Evolutionary conservation across 148 eudicot genomes (phyloP).

Genomic region (Persicaria maculosa): DNA sequence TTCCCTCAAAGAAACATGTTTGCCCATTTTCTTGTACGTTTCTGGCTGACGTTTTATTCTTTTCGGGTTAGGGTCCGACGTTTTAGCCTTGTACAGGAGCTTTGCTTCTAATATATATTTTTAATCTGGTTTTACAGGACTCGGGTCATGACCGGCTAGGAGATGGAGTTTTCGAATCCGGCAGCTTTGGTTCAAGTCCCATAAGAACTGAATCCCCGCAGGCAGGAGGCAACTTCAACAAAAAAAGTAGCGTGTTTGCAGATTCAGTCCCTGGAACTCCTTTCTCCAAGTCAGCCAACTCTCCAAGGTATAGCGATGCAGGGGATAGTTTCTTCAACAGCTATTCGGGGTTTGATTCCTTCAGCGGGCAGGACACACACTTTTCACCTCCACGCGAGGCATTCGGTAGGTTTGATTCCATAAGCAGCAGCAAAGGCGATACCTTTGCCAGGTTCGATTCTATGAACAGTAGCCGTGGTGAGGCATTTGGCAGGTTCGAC

Average conservation of each 20-base stretch:
- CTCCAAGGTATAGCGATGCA: constrained; percentile 59
- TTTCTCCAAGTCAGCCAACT: constrained; percentile 60
- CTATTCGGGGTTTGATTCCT: constrained; percentile 53
- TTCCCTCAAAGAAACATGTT: background rate
- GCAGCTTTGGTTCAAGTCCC: constrained; percentile 58
- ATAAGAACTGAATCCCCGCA: constrained; percentile 53
- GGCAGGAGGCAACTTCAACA: constrained; percentile 32
- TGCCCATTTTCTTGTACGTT: background rate
- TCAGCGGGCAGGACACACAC: constrained; percentile 31
- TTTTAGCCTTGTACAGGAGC: background rate
- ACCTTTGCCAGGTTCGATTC: constrained; percentile 48
- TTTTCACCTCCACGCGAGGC: constrained; percentile 55
- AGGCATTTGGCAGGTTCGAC: constrained; percentile 65
- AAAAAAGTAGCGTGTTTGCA: constrained; percentile 56
- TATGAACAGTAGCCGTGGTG: constrained; percentile 36
- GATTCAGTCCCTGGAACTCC: constrained; percentile 87
- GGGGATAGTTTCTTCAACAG: constrained; percentile 62
- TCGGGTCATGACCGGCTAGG: constrained; percentile 46
- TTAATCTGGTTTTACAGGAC: constrained; percentile 35
- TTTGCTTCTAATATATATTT: background rate
- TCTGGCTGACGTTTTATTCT: background rate
- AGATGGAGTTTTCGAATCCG: constrained; percentile 59
- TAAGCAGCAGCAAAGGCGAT: constrained; percentile 46
- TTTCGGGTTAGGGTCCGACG: background rate
- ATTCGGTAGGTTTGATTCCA: constrained; percentile 68